A percentile compares a stretch with the other conserved stretches of the same genome.
These are phyloP conservation scores for Noccaea caerulescens DNA, from an alignment of 345 rosid genomes.

Conservation along the genomic window DNA sequence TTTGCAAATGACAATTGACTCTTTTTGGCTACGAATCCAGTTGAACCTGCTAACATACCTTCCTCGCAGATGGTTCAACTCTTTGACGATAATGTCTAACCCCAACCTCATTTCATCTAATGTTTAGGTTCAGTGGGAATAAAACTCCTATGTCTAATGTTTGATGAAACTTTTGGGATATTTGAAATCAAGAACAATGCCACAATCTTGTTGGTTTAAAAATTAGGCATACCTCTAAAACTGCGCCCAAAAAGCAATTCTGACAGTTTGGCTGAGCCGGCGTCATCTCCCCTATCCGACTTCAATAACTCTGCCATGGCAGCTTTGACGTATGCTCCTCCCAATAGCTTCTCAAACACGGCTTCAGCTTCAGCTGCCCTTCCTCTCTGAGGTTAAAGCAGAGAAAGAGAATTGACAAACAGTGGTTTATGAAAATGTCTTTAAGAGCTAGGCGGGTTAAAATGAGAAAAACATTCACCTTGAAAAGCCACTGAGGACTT, in stretches of 20 bases:
- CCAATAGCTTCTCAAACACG: constrained; percentile 76
- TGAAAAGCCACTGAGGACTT: constrained; percentile 98
- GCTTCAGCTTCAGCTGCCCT: constrained; percentile 86
- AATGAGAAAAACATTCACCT: constrained; percentile 52
- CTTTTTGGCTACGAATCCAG: constrained; percentile 19
- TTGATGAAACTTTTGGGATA: constrained; percentile 1
- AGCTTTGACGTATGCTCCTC: constrained; percentile 71
- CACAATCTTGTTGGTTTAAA: constrained; percentile 21
- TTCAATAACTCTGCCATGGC: constrained; percentile 80
- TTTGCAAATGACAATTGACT: constrained; percentile 27
- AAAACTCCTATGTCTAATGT: constrained; percentile 32
- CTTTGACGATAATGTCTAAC: constrained; percentile 29
- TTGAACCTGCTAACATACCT: constrained; percentile 32
- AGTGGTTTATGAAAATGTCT: constrained; percentile 2
- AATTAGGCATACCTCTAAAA: constrained; percentile 57
- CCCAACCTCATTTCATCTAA: constrained; percentile 28
- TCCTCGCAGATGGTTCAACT: constrained; percentile 19
- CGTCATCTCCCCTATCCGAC: constrained; percentile 73
- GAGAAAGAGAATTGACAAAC: constrained; percentile 7
- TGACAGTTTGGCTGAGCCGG: constrained; percentile 60
- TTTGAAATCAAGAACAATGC: constrained; percentile 9
- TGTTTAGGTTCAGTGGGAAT: constrained; percentile 24
- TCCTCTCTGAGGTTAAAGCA: constrained; percentile 63
- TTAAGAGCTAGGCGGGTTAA: constrained; percentile 23
- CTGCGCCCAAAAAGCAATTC: constrained; percentile 75